Conservation (phyloP, 208 protist genomes). For the Wallacemonas rigidus region DNA sequence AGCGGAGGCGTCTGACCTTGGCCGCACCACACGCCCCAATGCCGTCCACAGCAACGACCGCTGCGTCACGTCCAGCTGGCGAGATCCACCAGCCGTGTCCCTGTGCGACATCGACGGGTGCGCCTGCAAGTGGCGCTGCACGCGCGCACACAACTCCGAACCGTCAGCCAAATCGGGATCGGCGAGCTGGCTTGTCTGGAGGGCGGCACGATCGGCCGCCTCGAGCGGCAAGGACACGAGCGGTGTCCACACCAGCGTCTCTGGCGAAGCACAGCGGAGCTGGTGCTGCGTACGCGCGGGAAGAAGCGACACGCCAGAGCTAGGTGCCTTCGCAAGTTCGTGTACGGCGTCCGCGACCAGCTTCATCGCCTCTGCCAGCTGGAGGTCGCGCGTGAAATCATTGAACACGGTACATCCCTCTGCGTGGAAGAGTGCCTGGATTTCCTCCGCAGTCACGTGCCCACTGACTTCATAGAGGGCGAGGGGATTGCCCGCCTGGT, state of each 20-base stretch:
- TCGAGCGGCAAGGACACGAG: conserved; percentile 38
- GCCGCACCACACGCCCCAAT: not conserved
- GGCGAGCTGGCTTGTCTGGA: conserved; percentile 14
- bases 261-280: conserved; percentile 32
- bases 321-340: not conserved
- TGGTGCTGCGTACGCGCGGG: conserved; percentile 53
- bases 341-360: conserved; percentile 24
- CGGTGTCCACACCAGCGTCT: conserved; percentile 65
- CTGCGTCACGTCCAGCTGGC: not conserved
- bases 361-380: conserved; percentile 38
- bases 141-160: conserved; percentile 3
- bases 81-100: not conserved
- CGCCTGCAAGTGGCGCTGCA: conserved; percentile 5
- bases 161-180: not conserved
- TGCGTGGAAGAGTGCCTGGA: conserved; percentile 59
- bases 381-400: conserved; percentile 64
- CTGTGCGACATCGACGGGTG: not conserved
- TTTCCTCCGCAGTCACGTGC: conserved; percentile 61
- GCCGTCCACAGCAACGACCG: not conserved
- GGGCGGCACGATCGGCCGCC: conserved; percentile 27
- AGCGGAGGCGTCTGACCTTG: not conserved
- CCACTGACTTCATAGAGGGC: conserved; percentile 74
- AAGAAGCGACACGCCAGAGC: conserved; percentile 31
- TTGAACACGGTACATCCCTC: conserved; percentile 65
- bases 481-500: conserved; percentile 32